A percentile compares a stretch with the other conserved stretches of the same genome.
Evolutionary conservation across 805 yeast species (phyloP).

Genomic region (Ogataea paraovalis): DNA sequence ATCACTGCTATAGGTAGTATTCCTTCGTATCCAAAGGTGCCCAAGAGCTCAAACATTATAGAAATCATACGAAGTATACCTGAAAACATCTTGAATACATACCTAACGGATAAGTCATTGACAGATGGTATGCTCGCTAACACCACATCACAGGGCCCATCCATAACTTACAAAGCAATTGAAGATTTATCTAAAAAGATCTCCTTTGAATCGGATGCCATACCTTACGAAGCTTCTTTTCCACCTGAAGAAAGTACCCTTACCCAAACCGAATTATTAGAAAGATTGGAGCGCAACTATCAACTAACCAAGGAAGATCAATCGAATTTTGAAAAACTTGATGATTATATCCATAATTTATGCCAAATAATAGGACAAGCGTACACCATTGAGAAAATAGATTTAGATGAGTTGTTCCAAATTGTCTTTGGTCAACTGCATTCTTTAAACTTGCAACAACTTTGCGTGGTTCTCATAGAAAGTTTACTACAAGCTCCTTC

Average conservation of each 20-base stretch:
- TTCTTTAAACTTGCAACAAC: slow-evolving; percentile 6
- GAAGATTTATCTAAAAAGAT: neutral
- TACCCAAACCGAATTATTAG: neutral
- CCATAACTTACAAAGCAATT: neutral
- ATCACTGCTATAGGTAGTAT: slow-evolving; percentile 12
- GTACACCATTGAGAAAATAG: slow-evolving; percentile 3
- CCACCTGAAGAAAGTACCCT: neutral
- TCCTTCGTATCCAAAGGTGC: neutral
- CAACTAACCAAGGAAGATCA: neutral
- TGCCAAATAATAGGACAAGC: slow-evolving; percentile 4
- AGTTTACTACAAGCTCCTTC: neutral
- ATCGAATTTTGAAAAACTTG: neutral
- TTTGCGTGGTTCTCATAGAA: slow-evolving; percentile 5
- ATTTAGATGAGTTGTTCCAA: slow-evolving; percentile 9
- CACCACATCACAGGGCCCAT: neutral
- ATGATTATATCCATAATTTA: slow-evolving; percentile 6
- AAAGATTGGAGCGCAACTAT: neutral
- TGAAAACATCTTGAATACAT: neutral
- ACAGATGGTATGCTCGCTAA: neutral
- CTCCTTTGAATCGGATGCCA: neutral
- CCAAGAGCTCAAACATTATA: neutral
- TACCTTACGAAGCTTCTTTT: neutral
- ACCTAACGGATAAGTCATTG: neutral
- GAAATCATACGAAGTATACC: neutral
- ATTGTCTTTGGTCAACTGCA: slow-evolving; percentile 16